Base-by-base conservation (phyloP, 73 alveolate species). In the Paramecium pentaurelia region DNA sequence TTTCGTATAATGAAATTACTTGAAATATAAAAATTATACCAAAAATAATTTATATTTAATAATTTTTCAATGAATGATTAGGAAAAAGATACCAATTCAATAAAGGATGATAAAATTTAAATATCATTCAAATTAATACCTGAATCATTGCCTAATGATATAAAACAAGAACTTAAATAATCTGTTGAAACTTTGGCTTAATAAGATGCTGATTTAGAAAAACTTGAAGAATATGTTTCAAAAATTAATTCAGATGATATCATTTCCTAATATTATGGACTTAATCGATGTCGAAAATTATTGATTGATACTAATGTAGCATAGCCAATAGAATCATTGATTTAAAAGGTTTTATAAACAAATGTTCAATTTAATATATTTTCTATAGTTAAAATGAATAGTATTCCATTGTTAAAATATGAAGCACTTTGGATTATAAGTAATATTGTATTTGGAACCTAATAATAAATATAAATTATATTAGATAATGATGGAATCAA, bases 351-450 rank as follows among this genome's bases (percentile, higher is more conserved):
- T 32, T n/a, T 32, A 0, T 37, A 5, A n/a, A n/a, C 42, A 8
- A 32, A 25, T 28, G 2, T 60, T 28, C 11, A 9, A 25, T 12
- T 6, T 1, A 28, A 60, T 2, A 3, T 28, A 8, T 25, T n/a
- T 60, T 42, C 6, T 12, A 60, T 60, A 8, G 45, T 44, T 8
- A 60, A 60, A 60, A 6, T 7, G 18, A 60, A 60, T 25, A 25
- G n/a, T 32, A n/a, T 32, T 60, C 80, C 80, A 9, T 60, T 28
- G 6, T 32, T 28, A 28, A 60, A 28, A 25, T 32, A 60, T 92
- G 99, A 97, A 64, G 99, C 98, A 45, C 91, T 94, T 70, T 97
- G 99, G 99, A 93, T 98, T 45, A 92, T 97, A 80, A 90, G 98
- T 10, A 97, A 97, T 88, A 83, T 97, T 34, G 99, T 98, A 22